A percentile compares a stretch with the other conserved stretches of the same genome.
Conservation (phyloP, 2,329 filamentous ascomycete species). For the Cladosporium cucumerinum region DNA sequence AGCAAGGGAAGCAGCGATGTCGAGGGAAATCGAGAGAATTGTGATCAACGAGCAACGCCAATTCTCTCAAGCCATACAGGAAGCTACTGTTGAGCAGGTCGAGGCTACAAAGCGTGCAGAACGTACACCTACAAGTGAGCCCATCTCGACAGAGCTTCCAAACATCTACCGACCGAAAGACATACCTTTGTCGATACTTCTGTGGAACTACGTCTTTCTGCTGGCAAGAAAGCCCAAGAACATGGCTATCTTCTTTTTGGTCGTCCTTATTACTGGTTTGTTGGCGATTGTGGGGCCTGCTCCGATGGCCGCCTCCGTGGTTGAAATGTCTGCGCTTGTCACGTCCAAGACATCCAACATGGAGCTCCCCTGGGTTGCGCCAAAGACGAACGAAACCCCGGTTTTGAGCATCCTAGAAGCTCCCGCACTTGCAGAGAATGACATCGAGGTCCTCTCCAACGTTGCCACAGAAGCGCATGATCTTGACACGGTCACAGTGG, state of each 20-base stretch:
- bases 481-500: not conserved
- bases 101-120: conserved; percentile 1
- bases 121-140: not conserved
- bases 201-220: conserved; percentile 53
- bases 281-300: not conserved
- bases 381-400: not conserved
- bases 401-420: not conserved
- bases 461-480: not conserved
- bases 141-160: conserved; percentile 24
- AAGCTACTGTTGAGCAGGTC: not conserved
- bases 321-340: not conserved
- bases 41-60: conserved; percentile 7
- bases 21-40: conserved; percentile 13
- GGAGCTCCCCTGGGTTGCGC: no score
- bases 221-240: conserved; percentile 54
- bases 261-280: conserved; percentile 13
- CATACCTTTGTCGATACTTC: conserved; percentile 50
- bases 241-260: conserved; percentile 48
- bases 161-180: conserved; percentile 37
- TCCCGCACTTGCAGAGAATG: not conserved
- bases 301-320: not conserved
- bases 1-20: conserved; percentile 6
- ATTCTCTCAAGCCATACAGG: not conserved
- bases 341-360: not conserved
- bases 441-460: not conserved